Percentiles rank a stretch among this genome's conserved stretches.
These are phyloP conservation scores for Ogataea haglerorum DNA, from an alignment of 805 yeast species.

Conservation along the genomic window DNA sequence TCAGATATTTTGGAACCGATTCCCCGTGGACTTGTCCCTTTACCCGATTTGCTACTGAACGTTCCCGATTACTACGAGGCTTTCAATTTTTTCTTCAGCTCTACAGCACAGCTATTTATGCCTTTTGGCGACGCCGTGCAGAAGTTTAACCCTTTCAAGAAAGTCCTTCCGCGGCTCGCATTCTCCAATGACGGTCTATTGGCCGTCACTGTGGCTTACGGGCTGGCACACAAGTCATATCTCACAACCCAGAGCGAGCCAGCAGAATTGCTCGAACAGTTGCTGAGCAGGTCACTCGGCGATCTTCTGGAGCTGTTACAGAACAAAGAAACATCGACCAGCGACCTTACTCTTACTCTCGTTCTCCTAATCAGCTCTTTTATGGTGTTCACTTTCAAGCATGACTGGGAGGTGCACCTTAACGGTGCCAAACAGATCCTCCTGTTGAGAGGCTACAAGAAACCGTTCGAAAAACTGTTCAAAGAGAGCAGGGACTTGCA, in stretches of 20 bases:
- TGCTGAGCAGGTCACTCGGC: constrained; percentile 55
- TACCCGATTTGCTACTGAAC: constrained; percentile 58
- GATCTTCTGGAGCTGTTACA: constrained; percentile 50
- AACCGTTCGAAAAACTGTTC: constrained; percentile 29
- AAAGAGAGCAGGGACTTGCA: constrained; percentile 18
- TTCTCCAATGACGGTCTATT: constrained; percentile 54
- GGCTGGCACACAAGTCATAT: constrained; percentile 38
- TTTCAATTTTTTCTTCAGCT: constrained; percentile 59
- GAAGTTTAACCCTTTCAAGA: constrained; percentile 68
- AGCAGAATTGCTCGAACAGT: constrained; percentile 44
- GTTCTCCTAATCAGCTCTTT: constrained; percentile 57
- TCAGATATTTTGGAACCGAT: constrained; percentile 22
- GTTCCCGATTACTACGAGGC: constrained; percentile 60
- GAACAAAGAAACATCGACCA: constrained; percentile 49
- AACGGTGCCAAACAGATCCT: constrained; percentile 67
- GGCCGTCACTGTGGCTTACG: constrained; percentile 52
- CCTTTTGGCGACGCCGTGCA: constrained; percentile 60
- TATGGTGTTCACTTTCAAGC: constrained; percentile 45
- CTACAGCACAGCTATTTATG: constrained; percentile 58
- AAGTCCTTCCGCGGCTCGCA: constrained; percentile 65
- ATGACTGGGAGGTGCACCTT: constrained; percentile 61
- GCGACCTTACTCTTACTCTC: constrained; percentile 65
- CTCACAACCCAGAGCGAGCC: constrained; percentile 32
- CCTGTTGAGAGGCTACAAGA: constrained; percentile 44
- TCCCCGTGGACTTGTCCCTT: constrained; percentile 39